Conservation (phyloP, 352 stramenopile species). For the Pythium vanterpoolii region DNA sequence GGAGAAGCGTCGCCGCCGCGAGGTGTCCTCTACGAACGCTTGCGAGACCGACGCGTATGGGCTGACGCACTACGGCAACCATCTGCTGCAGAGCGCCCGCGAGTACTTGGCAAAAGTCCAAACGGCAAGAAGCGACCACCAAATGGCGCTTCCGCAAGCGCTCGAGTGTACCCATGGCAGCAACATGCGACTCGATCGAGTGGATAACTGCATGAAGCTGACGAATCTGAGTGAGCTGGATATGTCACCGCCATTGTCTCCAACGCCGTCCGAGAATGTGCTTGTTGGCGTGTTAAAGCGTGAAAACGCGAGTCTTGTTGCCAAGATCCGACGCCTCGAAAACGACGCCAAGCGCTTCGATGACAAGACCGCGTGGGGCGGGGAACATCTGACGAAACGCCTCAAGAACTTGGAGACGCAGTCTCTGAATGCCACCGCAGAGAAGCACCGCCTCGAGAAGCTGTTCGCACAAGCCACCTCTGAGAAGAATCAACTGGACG, state of each 20-base stretch:
- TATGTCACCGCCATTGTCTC: background rate
- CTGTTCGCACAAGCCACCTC: background rate
- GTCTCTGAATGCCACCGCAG: background rate
- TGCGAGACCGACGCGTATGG: background rate
- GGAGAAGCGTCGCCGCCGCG: background rate
- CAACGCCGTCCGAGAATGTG: background rate
- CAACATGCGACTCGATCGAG: background rate
- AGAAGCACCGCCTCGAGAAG: background rate
- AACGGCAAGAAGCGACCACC: too few species aligned
- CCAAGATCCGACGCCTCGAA: slow-evolving; percentile 8
- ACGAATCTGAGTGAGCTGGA: background rate
- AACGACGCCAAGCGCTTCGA: slow-evolving; percentile 1
- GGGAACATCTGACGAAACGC: background rate
- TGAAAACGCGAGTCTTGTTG: slow-evolving; percentile 2
- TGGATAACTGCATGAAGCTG: background rate
- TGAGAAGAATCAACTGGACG: background rate
- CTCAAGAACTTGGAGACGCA: slow-evolving; percentile 1
- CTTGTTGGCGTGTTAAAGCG: slow-evolving; percentile 1
- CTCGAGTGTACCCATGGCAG: too few species aligned
- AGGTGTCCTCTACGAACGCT: too few species aligned
- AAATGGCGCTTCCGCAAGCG: too few species aligned
- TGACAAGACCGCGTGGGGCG: slow-evolving; percentile 3
- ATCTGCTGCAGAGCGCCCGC: slow-evolving; percentile 3
- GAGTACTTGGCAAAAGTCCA: slow-evolving; percentile 1
- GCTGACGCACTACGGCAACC: background rate